phyloP scores from a whole-genome alignment of 352 stramenopile genomes.

The Phytophthora citricola region DNA sequence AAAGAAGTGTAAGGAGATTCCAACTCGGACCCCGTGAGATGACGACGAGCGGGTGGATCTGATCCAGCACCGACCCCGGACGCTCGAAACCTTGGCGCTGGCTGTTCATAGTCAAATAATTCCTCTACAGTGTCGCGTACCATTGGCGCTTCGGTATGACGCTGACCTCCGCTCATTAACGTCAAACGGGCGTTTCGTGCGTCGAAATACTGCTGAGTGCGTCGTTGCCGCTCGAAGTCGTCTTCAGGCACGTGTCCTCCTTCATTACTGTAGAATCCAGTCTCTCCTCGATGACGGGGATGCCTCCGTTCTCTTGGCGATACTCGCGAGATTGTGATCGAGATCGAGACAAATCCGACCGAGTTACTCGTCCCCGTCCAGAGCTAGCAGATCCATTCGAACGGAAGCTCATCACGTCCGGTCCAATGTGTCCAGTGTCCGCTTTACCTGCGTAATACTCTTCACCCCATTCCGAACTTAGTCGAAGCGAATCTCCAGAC shows the following conservation, averaged over 20 bases:
- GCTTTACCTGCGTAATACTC: constrained; percentile 27
- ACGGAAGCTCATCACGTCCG: constrained; percentile 23
- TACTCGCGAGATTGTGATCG: constrained; percentile 24
- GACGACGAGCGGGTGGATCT: constrained; percentile 12
- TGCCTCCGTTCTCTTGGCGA: constrained; percentile 19
- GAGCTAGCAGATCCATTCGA: constrained; percentile 29
- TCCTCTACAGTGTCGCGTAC: constrained; percentile 9
- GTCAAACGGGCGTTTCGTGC: constrained; percentile 36
- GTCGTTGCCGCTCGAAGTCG: constrained; percentile 17
- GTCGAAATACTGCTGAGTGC: constrained; percentile 41
- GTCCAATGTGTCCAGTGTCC: background rate
- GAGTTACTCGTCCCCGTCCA: constrained; percentile 6
- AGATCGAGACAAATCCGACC: constrained; percentile 35
- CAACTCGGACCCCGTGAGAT: constrained; percentile 16
- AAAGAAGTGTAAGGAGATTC: constrained; percentile 30
- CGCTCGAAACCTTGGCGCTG: constrained; percentile 9
- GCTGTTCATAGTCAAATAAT: constrained; percentile 21
- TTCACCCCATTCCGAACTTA: constrained; percentile 50
- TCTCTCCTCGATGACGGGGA: constrained; percentile 12
- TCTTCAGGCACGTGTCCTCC: constrained; percentile 23
- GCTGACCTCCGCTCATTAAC: constrained; percentile 19
- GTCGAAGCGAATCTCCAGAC: constrained; percentile 46
- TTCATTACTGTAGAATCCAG: constrained; percentile 6
- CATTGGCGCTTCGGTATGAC: background rate
- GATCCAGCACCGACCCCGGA: constrained; percentile 19